These are phyloP conservation scores for Mortierella sp. DNA, from an alignment of 371 early-diverging fungal species.

Conservation along the genomic window DNA sequence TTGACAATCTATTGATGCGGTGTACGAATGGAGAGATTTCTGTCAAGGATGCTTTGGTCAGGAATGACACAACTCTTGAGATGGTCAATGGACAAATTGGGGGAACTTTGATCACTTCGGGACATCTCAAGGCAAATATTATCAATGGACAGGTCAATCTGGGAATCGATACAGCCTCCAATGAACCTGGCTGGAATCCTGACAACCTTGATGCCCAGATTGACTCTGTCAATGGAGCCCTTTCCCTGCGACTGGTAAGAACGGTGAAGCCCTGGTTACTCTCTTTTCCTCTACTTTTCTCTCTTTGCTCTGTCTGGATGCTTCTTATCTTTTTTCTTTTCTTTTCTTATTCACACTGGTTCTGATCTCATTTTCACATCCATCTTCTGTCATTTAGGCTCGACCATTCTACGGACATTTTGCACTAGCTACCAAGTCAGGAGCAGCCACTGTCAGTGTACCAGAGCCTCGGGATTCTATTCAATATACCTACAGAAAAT, in stretches of 20 bases:
- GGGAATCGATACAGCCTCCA: conserved; percentile 7
- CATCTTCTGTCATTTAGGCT: too few relatives aligned
- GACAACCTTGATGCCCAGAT: not conserved
- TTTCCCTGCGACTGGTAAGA: not conserved
- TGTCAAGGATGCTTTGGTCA: not conserved
- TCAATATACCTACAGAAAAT: too few relatives aligned
- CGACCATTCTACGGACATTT: too few relatives aligned
- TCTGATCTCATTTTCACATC: too few relatives aligned
- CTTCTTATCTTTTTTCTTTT: not conserved
- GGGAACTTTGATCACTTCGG: conserved; percentile 10
- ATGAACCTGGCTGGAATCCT: not conserved
- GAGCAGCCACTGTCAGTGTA: too few relatives aligned
- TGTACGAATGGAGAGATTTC: conserved; percentile 8
- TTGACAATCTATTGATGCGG: not conserved
- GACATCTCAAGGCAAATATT: not conserved
- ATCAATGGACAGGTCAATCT: conserved; percentile 18
- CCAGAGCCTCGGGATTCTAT: too few relatives aligned
- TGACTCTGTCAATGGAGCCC: not conserved
- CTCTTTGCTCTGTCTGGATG: not conserved
- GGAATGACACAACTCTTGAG: not conserved
- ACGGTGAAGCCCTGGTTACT: not conserved
- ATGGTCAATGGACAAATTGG: conserved; percentile 15
- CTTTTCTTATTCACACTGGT: not conserved
- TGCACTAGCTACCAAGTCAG: too few relatives aligned
- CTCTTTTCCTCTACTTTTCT: not conserved